phyloP scores from a whole-genome alignment of 2,329 filamentous ascomycete genomes.

The Pseudogymnoascus sp. region DNA sequence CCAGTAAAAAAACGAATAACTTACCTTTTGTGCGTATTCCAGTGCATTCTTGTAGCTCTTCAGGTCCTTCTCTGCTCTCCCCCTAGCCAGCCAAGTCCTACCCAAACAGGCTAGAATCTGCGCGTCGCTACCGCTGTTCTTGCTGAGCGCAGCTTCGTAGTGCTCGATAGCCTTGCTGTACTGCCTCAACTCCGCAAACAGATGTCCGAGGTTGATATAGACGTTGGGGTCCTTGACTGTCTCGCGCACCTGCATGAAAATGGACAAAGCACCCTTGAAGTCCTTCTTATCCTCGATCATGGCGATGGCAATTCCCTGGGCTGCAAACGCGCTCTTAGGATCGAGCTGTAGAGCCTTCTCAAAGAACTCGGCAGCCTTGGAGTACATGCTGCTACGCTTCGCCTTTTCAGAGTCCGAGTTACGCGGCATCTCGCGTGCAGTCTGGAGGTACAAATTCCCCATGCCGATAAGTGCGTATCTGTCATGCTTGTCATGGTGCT shows the following conservation, averaged over 20 bases:
- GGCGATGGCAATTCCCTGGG: constrained; percentile 90
- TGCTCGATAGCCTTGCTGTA: constrained; percentile 87
- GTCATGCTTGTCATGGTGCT: constrained; percentile 94
- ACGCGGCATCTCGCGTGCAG: constrained; percentile 88
- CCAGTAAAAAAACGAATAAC: constrained; percentile 13
- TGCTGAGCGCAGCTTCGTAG: constrained; percentile 70
- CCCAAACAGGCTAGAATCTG: constrained; percentile 64
- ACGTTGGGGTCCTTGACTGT: constrained; percentile 83
- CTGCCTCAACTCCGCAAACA: constrained; percentile 84
- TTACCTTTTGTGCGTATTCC: constrained; percentile 55
- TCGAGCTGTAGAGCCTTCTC: constrained; percentile 96
- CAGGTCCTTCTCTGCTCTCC: constrained; percentile 55
- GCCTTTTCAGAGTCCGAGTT: constrained; percentile 85
- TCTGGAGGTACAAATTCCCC: constrained; percentile 79
- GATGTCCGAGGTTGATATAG: constrained; percentile 87
- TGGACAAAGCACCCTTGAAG: constrained; percentile 68
- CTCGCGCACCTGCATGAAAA: constrained; percentile 85
- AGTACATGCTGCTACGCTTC: constrained; percentile 78
- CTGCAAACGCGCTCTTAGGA: constrained; percentile 88
- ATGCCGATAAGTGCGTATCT: constrained; percentile 94
- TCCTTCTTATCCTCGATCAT: constrained; percentile 93
- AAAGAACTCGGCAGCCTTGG: constrained; percentile 93
- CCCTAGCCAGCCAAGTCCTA: constrained; percentile 60
- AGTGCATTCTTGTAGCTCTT: constrained; percentile 56
- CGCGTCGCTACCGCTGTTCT: constrained; percentile 54